Evolutionary conservation across 345 rosid genomes (phyloP), one percentile per base, ranked within the genome.

Genomic region (Capsella bursapastoris): DNA sequence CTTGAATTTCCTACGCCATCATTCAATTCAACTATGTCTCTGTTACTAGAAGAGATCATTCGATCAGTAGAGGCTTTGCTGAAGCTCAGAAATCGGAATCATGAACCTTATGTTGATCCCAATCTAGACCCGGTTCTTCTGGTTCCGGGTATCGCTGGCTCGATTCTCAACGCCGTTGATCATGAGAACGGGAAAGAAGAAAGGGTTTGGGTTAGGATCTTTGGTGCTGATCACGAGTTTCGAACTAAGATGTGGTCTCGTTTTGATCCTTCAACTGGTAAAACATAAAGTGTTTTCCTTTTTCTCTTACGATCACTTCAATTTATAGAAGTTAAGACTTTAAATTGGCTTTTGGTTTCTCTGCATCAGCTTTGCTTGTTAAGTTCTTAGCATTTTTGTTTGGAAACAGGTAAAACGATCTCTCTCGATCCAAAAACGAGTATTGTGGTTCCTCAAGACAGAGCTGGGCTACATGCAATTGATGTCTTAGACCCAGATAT

Each of bases 401-500:
- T 55, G 74, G 59, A 81, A 81, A 83, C 87, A 94, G 99, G 99
- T 67, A 84, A 66, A 75, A 79, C 97, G 13, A 76, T 86, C 44
- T 82, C 97, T 66, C 82, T 94, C 5, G 95, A 91, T 75, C 79
- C 82, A n/a, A 84, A 85, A 12, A 76, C 95, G 27, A 82, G 68
- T 50, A 79, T 94, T 79, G 78, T 73, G 62, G 97, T 94, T 74
- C 99, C 99, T 2, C 91, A 91, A 73, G 99, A 89, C 10, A 87
- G 99, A 89, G 78, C 82, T 81, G 99, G 99, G 9, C 77, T 94
- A 10, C 68, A 80, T 71, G 97, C 99, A 16, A 88, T 94, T 64
- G 99, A 94, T 80, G 81, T 85, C 43, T 79, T 94, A 85, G 98
- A 94, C 83, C 98, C 98, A 6, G 97, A 94, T 81, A n/a, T 94